A percentile compares a stretch with the other conserved stretches of the same genome.
Evolutionary conservation across 1,139 yeast genomes (phyloP).

Genomic region (Blastobotrys aristatus): DNA sequence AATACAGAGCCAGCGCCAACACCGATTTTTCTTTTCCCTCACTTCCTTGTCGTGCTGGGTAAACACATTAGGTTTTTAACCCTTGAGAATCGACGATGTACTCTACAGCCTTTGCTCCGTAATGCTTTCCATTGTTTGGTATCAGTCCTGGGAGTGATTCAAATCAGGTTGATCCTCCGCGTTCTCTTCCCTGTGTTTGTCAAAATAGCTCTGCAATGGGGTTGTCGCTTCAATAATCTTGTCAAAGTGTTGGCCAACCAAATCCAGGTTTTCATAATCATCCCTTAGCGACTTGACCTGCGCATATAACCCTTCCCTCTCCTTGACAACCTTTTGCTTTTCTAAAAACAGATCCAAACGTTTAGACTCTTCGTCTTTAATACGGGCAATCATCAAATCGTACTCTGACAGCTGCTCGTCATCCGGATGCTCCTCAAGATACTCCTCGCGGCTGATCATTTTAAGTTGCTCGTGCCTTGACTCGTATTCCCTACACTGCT

Average conservation of each 20-base stretch:
- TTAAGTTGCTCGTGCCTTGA: constrained; percentile 29
- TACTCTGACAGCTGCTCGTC: constrained; percentile 21
- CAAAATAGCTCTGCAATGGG: neutral
- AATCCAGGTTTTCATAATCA: constrained; percentile 29
- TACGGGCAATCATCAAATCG: constrained; percentile 29
- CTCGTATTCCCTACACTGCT: constrained; percentile 27
- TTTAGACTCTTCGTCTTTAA: constrained; percentile 32
- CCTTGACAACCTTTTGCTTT: constrained; percentile 25
- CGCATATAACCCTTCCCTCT: constrained; percentile 22
- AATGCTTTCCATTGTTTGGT: too few species aligned
- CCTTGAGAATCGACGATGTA: too few species aligned
- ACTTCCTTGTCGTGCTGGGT: too few species aligned
- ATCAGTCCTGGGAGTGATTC: too few species aligned
- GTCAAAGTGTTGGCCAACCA: constrained; percentile 26
- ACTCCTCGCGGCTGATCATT: constrained; percentile 31
- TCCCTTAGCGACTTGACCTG: constrained; percentile 28
- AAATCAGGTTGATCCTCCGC: too few species aligned
- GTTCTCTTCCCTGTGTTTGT: constrained; percentile 11
- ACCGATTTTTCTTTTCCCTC: too few species aligned
- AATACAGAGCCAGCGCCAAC: too few species aligned
- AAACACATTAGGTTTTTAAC: too few species aligned
- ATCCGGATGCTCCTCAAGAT: constrained; percentile 29
- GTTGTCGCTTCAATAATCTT: constrained; percentile 21
- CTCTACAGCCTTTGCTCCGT: too few species aligned
- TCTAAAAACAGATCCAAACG: constrained; percentile 27